Evolutionary conservation across 257 asterid species (phyloP).

Genomic region (Nicotiana otophora): DNA sequence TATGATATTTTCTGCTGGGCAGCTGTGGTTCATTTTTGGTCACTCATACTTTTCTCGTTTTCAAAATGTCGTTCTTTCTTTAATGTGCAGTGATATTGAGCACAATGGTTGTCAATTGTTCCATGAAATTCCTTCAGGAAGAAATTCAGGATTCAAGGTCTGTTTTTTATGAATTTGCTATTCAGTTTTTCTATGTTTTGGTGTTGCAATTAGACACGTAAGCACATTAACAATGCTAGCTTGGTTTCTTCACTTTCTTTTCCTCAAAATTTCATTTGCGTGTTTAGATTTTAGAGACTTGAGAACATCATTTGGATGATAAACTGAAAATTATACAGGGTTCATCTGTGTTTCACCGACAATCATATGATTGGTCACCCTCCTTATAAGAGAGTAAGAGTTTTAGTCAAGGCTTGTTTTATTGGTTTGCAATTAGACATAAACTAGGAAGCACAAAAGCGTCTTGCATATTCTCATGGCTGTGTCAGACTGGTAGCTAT

Average conservation of each 20-base stretch:
- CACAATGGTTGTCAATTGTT: conserved; percentile 71
- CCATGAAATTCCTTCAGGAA: conserved; percentile 78
- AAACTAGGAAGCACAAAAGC: background rate
- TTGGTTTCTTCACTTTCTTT: background rate
- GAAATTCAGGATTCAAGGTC: conserved; percentile 87
- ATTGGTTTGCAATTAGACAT: background rate
- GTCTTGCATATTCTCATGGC: background rate
- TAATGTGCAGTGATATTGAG: conserved; percentile 62
- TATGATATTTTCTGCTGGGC: background rate
- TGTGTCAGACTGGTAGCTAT: background rate
- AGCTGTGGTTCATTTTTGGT: background rate
- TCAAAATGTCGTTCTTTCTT: conserved; percentile 2
- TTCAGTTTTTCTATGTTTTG: background rate
- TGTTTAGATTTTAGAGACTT: background rate
- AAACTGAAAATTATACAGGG: background rate
- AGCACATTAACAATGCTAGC: background rate
- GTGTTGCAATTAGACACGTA: background rate
- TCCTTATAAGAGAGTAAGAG: background rate
- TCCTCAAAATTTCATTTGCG: background rate
- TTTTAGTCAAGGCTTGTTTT: background rate
- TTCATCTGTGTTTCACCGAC: background rate
- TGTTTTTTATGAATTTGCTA: conserved; percentile 8
- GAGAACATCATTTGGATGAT: background rate
- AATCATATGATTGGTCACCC: background rate
- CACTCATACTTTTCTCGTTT: background rate